phyloP scores from a whole-genome alignment of 306 rosid genomes.

The Citrullus mucosospermus region DNA sequence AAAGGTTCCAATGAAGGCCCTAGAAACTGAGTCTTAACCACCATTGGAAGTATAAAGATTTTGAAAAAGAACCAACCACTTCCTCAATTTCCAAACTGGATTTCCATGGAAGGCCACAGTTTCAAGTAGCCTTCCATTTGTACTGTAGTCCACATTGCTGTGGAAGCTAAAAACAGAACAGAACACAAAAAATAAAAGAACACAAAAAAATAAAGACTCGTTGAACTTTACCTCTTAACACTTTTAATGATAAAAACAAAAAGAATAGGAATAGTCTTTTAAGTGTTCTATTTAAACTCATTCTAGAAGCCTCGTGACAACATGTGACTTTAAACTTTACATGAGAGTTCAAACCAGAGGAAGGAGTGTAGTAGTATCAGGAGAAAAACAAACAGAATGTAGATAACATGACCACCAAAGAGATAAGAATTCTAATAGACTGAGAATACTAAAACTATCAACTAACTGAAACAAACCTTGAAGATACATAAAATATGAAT shows the following conservation, averaged over 20 bases:
- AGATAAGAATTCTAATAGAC: not conserved
- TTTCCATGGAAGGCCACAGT: not conserved
- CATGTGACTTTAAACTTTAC: not conserved
- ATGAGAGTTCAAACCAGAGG: not conserved
- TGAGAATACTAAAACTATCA: not conserved
- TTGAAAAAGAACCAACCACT: not conserved
- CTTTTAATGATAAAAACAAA: not conserved
- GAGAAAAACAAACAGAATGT: not conserved
- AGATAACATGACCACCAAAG: not conserved
- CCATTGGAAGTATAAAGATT: not conserved
- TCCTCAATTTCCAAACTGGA: not conserved
- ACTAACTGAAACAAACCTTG: not conserved
- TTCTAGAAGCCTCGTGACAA: no score
- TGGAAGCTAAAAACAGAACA: not conserved
- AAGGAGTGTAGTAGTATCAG: not conserved
- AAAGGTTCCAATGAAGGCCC: not conserved
- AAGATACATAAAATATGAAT: not conserved
- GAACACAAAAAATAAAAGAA: not conserved
- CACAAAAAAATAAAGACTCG: not conserved
- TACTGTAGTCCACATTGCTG: not conserved
- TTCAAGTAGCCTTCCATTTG: not conserved
- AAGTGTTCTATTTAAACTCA: not conserved
- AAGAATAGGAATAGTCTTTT: not conserved
- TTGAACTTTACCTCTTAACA: not conserved
- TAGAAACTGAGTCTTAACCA: not conserved